These are phyloP conservation scores for Neurospora africana DNA, from an alignment of 495 filamentous ascomycete genomes.

Conservation along the genomic window DNA sequence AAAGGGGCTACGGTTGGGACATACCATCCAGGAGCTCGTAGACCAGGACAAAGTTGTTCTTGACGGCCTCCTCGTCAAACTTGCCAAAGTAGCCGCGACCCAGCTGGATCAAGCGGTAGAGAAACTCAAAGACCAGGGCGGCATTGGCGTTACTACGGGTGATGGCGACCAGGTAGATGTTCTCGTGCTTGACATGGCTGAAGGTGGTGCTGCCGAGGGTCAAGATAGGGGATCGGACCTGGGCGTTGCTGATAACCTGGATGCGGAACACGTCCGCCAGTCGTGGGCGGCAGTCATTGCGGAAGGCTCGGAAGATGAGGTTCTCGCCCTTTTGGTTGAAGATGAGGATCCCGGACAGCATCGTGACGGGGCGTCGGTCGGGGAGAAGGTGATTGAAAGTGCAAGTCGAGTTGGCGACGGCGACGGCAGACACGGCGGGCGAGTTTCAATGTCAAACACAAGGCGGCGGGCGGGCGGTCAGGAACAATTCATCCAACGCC, in stretches of 20 bases:
- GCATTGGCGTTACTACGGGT: constrained; percentile 99
- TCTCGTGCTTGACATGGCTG: constrained; percentile 98
- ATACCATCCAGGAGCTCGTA: constrained; percentile 95
- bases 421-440: neutral
- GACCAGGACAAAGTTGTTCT: constrained; percentile 98
- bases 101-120: constrained; percentile 82
- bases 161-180: constrained; percentile 95
- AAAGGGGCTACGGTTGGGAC: constrained; percentile 10
- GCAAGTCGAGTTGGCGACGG: neutral
- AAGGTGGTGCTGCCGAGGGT: constrained; percentile 97
- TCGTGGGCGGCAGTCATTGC: constrained; percentile 91
- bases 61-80: constrained; percentile 98
- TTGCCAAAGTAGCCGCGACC: constrained; percentile 97
- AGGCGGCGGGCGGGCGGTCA: neutral
- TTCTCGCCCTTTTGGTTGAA: constrained; percentile 99
- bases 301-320: constrained; percentile 96
- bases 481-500: neutral
- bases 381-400: neutral
- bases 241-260: constrained; percentile 97
- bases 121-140: constrained; percentile 94
- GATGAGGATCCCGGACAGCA: constrained; percentile 93
- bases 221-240: constrained; percentile 94
- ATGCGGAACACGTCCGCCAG: constrained; percentile 99
- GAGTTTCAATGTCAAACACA: neutral
- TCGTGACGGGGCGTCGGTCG: constrained; percentile 33